Percentiles rank a stretch among this genome's conserved stretches.
Evolutionary conservation across 2,329 filamentous ascomycete species (phyloP).

Genomic region (Trichoderma koningii): DNA sequence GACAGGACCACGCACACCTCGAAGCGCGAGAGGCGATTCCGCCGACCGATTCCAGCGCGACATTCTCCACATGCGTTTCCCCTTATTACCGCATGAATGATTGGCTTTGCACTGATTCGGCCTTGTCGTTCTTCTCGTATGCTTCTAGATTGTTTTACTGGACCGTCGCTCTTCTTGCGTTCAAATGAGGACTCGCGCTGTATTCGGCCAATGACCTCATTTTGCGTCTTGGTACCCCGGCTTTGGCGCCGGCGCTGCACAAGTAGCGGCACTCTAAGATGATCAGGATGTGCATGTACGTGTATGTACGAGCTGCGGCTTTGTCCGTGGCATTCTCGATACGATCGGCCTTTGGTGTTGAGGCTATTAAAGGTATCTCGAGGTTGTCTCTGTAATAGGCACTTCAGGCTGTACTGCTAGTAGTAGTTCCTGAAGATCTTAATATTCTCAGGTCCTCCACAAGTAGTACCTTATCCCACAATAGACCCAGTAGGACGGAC

Average conservation of each 20-base stretch:
- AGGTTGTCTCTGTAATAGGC: background rate
- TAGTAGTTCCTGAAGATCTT: background rate
- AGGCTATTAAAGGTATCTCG: background rate
- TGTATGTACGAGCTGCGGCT: slow-evolving; percentile 2
- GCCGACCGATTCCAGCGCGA: slow-evolving; percentile 10
- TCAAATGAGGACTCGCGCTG: slow-evolving; percentile 1
- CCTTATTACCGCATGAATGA: slow-evolving; percentile 4
- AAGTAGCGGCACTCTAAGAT: background rate
- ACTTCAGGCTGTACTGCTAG: background rate
- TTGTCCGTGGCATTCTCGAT: background rate
- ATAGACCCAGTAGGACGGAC: background rate
- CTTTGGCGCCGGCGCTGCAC: slow-evolving; percentile 20
- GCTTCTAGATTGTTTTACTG: slow-evolving; percentile 26
- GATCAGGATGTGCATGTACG: background rate
- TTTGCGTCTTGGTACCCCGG: slow-evolving; percentile 23
- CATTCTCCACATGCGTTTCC: background rate
- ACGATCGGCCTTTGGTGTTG: background rate
- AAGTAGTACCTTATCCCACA: background rate
- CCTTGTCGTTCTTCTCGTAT: background rate
- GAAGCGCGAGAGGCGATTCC: background rate
- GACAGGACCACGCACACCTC: background rate
- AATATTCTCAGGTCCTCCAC: background rate
- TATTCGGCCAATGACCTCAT: slow-evolving; percentile 26
- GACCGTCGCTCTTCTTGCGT: slow-evolving; percentile 17
- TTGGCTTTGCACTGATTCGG: slow-evolving; percentile 18